phyloP scores from a whole-genome alignment of 1,139 yeast genomes.

The Sugiyamaella pinicola region DNA sequence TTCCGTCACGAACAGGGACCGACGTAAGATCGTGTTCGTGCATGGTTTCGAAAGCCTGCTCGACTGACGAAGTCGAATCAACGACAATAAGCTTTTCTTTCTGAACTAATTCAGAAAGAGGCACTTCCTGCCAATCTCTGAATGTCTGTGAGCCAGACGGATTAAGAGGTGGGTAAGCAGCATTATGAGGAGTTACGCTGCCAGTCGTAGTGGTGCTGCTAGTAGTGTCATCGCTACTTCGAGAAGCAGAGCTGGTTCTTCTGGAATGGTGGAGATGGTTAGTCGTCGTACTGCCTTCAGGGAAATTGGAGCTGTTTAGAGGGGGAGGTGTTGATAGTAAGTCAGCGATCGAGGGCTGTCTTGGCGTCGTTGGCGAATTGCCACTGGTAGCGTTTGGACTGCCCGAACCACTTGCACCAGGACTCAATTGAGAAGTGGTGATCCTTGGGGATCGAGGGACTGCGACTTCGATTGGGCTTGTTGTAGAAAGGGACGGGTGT shows the following conservation, averaged over 20 bases:
- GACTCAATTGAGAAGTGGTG: constrained; percentile 12
- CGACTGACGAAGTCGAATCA: constrained; percentile 67
- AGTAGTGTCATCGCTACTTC: constrained; percentile 26
- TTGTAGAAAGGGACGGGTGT: constrained; percentile 4
- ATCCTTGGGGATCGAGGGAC: constrained; percentile 12
- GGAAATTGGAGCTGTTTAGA: constrained; percentile 38
- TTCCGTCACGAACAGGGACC: constrained; percentile 65
- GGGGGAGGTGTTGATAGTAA: constrained; percentile 84
- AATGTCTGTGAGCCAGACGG: not conserved
- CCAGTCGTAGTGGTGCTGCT: constrained; percentile 4
- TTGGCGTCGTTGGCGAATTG: constrained; percentile 5
- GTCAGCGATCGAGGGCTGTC: constrained; percentile 62
- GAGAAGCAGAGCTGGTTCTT: constrained; percentile 22
- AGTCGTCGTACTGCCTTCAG: not conserved
- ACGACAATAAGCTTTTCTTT: constrained; percentile 74
- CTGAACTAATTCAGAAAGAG: constrained; percentile 73
- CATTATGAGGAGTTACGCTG: constrained; percentile 9
- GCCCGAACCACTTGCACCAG: not conserved
- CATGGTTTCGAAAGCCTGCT: constrained; percentile 81
- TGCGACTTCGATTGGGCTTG: constrained; percentile 9
- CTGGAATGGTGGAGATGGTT: constrained; percentile 17
- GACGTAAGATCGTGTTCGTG: constrained; percentile 74
- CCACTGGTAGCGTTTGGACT: not conserved
- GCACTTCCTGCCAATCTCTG: constrained; percentile 73
- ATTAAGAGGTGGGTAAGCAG: constrained; percentile 9